These are phyloP conservation scores for Fragilaria crotonensis DNA, from an alignment of 108 stramenopile species.

Conservation along the genomic window DNA sequence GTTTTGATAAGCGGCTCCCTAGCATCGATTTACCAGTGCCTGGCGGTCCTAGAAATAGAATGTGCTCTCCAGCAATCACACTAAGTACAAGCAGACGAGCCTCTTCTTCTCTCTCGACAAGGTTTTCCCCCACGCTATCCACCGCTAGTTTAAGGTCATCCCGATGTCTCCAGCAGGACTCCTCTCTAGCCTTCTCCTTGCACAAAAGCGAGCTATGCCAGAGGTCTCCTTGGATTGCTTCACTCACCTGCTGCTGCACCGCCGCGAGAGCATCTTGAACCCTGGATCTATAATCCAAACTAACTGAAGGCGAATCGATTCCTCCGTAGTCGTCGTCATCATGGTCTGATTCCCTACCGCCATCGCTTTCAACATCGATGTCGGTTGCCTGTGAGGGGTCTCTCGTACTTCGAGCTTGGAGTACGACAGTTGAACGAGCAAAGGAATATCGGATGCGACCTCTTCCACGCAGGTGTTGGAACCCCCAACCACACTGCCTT, in stretches of 20 bases:
- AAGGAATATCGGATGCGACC: background rate
- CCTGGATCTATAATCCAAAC: slow-evolving; percentile 10
- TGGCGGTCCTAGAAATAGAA: slow-evolving; percentile 48
- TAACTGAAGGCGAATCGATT: background rate
- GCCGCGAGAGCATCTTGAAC: slow-evolving; percentile 20
- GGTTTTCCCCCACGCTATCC: slow-evolving; percentile 32
- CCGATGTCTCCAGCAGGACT: slow-evolving; percentile 17
- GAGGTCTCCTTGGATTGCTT: background rate
- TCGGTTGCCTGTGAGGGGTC: no score
- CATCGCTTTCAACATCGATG: slow-evolving; percentile 7
- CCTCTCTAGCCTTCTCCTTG: slow-evolving; percentile 12
- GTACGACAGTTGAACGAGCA: background rate
- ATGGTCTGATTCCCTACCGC: slow-evolving; percentile 13
- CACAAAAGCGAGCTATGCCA: slow-evolving; percentile 13
- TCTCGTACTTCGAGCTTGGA: background rate
- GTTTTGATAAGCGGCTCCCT: slow-evolving; percentile 41
- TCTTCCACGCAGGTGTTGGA: no score
- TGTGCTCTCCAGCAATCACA: slow-evolving; percentile 58
- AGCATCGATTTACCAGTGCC: slow-evolving; percentile 46
- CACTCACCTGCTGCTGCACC: slow-evolving; percentile 9
- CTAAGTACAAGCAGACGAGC: slow-evolving; percentile 54
- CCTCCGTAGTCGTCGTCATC: slow-evolving; percentile 31
- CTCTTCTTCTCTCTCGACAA: slow-evolving; percentile 64
- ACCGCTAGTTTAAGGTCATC: slow-evolving; percentile 33
- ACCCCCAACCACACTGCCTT: background rate